phyloP scores from a whole-genome alignment of 1,284 basidiomycete genomes.

The Pterulicium gracile region DNA sequence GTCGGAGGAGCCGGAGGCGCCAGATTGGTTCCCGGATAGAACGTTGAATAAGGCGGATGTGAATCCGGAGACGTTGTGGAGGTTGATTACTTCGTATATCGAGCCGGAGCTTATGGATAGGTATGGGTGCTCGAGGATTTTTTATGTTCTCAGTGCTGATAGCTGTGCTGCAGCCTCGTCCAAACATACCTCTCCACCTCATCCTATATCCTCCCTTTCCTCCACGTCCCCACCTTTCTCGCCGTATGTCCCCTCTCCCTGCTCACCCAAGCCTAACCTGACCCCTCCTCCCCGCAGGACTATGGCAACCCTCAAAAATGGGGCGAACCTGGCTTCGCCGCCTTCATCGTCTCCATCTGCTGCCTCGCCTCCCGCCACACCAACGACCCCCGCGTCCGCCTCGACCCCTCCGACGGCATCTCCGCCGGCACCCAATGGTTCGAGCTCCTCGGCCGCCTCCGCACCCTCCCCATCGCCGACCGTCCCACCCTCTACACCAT shows the following conservation, averaged over 20 bases:
- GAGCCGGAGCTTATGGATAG: constrained; percentile 86
- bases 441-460: constrained; percentile 72
- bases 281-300: constrained; percentile 31
- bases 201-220: constrained; percentile 84
- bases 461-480: constrained; percentile 80
- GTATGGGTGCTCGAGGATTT: constrained; percentile 26
- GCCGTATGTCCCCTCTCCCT: constrained; percentile 37
- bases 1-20: constrained; percentile 19
- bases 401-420: constrained; percentile 68
- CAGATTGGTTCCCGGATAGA: constrained; percentile 72
- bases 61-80: constrained; percentile 71
- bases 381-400: constrained; percentile 78
- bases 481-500: constrained; percentile 83
- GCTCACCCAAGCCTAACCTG: no score
- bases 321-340: constrained; percentile 86
- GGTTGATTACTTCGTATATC: constrained; percentile 63
- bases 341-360: constrained; percentile 83
- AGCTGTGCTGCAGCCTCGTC: constrained; percentile 40
- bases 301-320: constrained; percentile 88
- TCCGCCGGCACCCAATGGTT: constrained; percentile 88
- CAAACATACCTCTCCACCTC: constrained; percentile 80
- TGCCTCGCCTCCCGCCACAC: constrained; percentile 84
- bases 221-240: constrained; percentile 83
- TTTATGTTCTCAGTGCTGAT: constrained; percentile 12
- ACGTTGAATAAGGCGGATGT: constrained; percentile 61